These are phyloP conservation scores for Amylostereum areolatum DNA, from an alignment of 1,284 basidiomycete genomes.

Conservation along the genomic window DNA sequence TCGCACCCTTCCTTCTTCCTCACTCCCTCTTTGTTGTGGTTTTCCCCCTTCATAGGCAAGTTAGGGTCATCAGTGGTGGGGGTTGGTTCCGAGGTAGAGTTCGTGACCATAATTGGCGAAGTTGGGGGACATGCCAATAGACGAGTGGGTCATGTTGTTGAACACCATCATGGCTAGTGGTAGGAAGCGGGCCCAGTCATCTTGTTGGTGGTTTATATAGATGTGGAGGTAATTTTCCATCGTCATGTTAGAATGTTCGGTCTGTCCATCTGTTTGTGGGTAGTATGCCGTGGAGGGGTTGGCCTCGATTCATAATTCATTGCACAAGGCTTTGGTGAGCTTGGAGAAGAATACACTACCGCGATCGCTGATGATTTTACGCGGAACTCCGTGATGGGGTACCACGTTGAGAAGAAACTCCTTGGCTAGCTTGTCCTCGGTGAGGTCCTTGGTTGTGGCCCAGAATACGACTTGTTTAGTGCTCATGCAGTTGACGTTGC, in stretches of 20 bases:
- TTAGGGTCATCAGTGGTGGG: too few species aligned
- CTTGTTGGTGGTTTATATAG: background rate
- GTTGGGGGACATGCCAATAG: background rate
- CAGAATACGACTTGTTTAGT: background rate
- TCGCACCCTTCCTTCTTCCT: too few species aligned
- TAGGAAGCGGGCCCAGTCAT: background rate
- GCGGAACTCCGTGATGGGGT: background rate
- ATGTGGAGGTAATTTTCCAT: background rate
- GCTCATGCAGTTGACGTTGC: background rate
- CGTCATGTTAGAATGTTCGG: background rate
- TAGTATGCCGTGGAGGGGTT: background rate
- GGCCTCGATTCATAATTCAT: background rate
- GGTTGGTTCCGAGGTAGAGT: conserved; percentile 10
- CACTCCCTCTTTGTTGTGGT: too few species aligned
- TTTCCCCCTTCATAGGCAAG: too few species aligned
- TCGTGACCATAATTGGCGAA: background rate
- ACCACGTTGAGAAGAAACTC: background rate
- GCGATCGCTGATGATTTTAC: background rate
- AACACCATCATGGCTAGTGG: background rate
- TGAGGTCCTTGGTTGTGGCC: background rate
- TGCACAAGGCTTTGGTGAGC: background rate
- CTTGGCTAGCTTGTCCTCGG: background rate
- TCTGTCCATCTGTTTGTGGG: background rate
- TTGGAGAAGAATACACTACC: background rate
- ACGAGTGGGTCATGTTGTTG: background rate